A percentile compares a stretch with the other conserved stretches of the same genome.
Evolutionary conservation across 2,329 filamentous ascomycete species (phyloP).

Genomic region (Aureobasidium sp.): DNA sequence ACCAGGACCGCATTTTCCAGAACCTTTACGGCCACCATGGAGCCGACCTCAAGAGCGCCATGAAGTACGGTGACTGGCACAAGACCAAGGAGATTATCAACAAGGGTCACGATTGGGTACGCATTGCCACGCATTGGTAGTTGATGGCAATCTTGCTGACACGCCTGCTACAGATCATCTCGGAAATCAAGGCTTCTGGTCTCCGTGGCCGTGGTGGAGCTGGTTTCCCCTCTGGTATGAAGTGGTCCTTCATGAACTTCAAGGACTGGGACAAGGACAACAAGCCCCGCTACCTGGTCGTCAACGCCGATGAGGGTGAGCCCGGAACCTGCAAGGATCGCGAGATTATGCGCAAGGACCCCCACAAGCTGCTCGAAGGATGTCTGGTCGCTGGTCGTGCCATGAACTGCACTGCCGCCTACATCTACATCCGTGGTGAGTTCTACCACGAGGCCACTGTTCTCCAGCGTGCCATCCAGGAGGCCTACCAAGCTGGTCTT

Average conservation of each 20-base stretch:
- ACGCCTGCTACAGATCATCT: conserved; percentile 62
- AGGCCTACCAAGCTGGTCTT: conserved; percentile 87
- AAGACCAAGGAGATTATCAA: conserved; percentile 97
- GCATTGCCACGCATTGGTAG: conserved; percentile 14
- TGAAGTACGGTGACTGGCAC: conserved; percentile 99
- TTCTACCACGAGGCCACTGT: conserved; percentile 94
- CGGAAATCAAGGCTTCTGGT: conserved; percentile 93
- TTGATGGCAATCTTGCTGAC: conserved; percentile 3
- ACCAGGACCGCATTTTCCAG: conserved; percentile 98
- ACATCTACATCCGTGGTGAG: conserved; percentile 99
- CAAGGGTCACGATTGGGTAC: conserved; percentile 92
- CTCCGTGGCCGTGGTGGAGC: conserved; percentile 93
- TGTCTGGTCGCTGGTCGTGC: conserved; percentile 92
- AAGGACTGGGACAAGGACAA: conserved; percentile 98
- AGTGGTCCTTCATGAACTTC: conserved; percentile 99
- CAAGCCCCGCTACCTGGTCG: conserved; percentile 91
- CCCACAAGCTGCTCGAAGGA: conserved; percentile 96
- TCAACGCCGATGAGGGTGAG: conserved; percentile 98
- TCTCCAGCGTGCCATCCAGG: conserved; percentile 90
- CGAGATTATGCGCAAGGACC: conserved; percentile 99
- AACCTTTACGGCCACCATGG: conserved; percentile 94
- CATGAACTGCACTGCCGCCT: conserved; percentile 98
- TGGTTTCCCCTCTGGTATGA: conserved; percentile 94
- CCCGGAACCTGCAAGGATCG: conserved; percentile 99
- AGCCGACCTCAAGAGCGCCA: conserved; percentile 82